Evolutionary conservation across 352 stramenopile genomes (phyloP).

Genomic region (Phytophthora hibernalis): DNA sequence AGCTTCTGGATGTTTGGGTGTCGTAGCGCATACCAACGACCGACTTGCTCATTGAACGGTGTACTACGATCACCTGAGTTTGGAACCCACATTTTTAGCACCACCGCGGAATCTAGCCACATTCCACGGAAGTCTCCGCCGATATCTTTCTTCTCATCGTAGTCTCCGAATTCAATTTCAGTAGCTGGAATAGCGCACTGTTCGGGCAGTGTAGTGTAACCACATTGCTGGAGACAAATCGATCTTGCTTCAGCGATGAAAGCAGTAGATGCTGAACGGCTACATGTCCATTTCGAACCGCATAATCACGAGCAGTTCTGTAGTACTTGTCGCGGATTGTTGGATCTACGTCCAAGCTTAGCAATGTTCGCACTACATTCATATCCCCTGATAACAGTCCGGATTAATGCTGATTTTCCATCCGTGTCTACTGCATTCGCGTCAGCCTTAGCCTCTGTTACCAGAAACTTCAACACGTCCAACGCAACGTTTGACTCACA

Average conservation of each 20-base stretch:
- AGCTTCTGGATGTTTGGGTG: constrained; percentile 20
- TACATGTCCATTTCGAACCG: too few species aligned
- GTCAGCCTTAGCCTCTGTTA: too few species aligned
- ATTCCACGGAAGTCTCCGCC: constrained; percentile 14
- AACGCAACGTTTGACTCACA: not conserved
- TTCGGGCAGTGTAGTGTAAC: too few species aligned
- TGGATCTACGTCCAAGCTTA: too few species aligned
- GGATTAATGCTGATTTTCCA: not conserved
- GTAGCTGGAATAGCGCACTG: constrained; percentile 11
- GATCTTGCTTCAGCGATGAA: too few species aligned
- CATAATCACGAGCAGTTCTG: too few species aligned
- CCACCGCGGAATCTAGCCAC: constrained; percentile 22
- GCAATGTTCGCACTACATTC: too few species aligned
- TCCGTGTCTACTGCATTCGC: not conserved
- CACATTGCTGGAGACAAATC: too few species aligned
- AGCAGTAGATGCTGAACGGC: too few species aligned
- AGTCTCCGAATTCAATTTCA: constrained; percentile 22
- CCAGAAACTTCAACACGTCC: not conserved
- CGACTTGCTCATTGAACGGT: constrained; percentile 4
- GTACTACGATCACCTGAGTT: not conserved
- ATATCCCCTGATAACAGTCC: too few species aligned
- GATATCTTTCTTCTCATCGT: not conserved
- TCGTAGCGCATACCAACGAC: constrained; percentile 17
- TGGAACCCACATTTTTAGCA: constrained; percentile 7
- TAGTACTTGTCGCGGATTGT: too few species aligned